phyloP scores from a whole-genome alignment of 2,329 filamentous ascomycete species.

The Phaeophleospora eucalypticola region DNA sequence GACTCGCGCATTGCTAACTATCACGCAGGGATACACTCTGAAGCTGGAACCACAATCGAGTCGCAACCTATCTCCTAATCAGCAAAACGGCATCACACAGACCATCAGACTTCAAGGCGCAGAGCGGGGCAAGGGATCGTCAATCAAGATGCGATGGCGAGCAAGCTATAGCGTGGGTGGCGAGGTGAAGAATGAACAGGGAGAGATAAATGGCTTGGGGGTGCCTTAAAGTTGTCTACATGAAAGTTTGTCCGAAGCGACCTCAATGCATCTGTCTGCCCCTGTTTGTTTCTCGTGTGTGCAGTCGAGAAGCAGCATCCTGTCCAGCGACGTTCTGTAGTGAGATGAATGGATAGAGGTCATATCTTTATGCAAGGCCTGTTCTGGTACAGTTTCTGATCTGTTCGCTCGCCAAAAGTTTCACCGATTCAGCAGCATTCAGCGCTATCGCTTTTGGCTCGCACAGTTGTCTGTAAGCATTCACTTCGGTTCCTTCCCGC shows the following conservation, averaged over 20 bases:
- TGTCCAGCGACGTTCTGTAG: background rate
- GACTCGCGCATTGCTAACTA: background rate
- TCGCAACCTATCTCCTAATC: slow-evolving; percentile 65
- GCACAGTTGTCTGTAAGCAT: too few relatives aligned
- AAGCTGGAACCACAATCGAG: slow-evolving; percentile 82
- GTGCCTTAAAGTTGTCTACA: slow-evolving; percentile 38
- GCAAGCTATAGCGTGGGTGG: slow-evolving; percentile 69
- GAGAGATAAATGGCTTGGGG: slow-evolving; percentile 75
- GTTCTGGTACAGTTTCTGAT: background rate
- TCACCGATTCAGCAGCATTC: background rate
- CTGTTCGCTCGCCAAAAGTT: background rate
- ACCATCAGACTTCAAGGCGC: slow-evolving; percentile 73
- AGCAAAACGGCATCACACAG: slow-evolving; percentile 76
- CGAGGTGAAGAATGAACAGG: slow-evolving; percentile 68
- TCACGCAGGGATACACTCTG: slow-evolving; percentile 67
- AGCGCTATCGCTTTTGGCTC: too few relatives aligned
- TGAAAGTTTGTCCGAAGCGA: background rate
- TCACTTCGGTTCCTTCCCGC: background rate
- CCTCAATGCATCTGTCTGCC: background rate
- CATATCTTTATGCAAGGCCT: background rate
- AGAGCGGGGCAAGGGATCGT: slow-evolving; percentile 66
- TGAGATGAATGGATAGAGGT: background rate
- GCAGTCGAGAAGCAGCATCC: background rate
- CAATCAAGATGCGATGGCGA: slow-evolving; percentile 88
- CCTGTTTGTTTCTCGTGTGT: background rate